These are phyloP conservation scores for Hypoxylon intermedium DNA, from an alignment of 495 filamentous ascomycete species.

Conservation along the genomic window DNA sequence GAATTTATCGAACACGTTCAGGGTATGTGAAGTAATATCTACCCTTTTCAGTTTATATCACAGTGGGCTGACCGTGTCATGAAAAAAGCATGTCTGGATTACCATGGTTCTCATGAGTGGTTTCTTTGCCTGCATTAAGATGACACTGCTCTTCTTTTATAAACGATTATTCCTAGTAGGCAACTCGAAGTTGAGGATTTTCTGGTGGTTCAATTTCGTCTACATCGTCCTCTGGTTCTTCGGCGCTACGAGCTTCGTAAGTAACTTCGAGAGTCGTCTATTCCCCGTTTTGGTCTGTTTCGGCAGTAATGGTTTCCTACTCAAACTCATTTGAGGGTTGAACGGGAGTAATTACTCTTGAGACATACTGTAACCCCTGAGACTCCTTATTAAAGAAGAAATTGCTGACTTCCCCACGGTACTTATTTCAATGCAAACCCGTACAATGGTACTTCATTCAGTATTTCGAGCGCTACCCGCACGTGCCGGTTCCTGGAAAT, in stretches of 20 bases:
- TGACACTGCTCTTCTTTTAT: conserved; percentile 46
- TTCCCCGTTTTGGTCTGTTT: too few species aligned
- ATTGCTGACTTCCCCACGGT: too few species aligned
- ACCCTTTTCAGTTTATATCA: background rate
- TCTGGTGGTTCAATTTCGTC: conserved; percentile 45
- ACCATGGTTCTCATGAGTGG: conserved; percentile 39
- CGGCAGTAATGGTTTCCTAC: too few species aligned
- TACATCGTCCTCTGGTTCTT: conserved; percentile 45
- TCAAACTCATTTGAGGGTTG: too few species aligned
- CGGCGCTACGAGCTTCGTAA: conserved; percentile 36
- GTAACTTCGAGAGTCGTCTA: too few species aligned
- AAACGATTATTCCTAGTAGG: conserved; percentile 39
- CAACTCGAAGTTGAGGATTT: conserved; percentile 37
- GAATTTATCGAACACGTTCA: conserved; percentile 36
- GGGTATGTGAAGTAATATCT: conserved; percentile 12
- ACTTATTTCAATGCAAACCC: conserved; percentile 44
- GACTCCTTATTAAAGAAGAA: too few species aligned
- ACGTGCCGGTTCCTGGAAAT: conserved; percentile 21
- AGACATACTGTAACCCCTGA: too few species aligned
- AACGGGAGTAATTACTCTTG: too few species aligned
- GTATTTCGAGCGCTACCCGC: conserved; percentile 25
- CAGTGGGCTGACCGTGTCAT: conserved; percentile 8
- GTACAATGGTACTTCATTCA: conserved; percentile 43
- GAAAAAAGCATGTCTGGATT: conserved; percentile 38
- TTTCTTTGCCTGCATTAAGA: conserved; percentile 41